Base-by-base conservation (phyloP, 2,329 filamentous ascomycete species). In the Talaromyces funiculosus region DNA sequence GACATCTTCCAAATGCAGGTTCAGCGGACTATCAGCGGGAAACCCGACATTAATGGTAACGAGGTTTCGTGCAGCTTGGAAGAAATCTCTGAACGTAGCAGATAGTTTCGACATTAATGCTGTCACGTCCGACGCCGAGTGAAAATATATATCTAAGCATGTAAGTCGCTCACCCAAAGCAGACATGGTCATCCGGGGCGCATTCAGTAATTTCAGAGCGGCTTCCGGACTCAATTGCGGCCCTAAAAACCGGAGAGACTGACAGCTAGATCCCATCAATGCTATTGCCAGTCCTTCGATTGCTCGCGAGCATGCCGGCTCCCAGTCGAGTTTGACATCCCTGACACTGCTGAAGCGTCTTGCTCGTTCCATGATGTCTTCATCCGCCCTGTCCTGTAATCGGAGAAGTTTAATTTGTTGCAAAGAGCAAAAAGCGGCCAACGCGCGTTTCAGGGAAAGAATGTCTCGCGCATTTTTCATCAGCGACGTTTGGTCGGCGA, bases 11-110 rank as follows among this genome's bases (percentile, higher is more conserved):
- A 89, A 77, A 4, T 78, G 77, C 20, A 88, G 70, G 22, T 79
- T 80, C 2, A 88, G 72, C 0, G 85, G 85, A 18, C 77, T 70
- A 60, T 82, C 78, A 6, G 81, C 80, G 0, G 84, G 83, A 64
- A 88, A 89, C 3, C 86, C 85, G 35, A 89, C 78, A 66, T 89
- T 85, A 18, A 89, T 75, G 20, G 84, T 81, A 61, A 83, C 80
- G 66, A 89, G 81, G 61, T 85, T 85, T 57, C 78, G 80, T 4
- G 86, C 84, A 9, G 82, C 79, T 3, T 71, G 75, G 66, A 89
- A 87, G 24, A 88, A 78, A 4, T 77, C 78, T 45, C 78, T 77
- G 64, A 88, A 87, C 8, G 85, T 75, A 3, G 71, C 70, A 3
- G 85, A 86, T 0, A 89, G 75, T 61, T 82, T 79, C 20, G 75